These are phyloP conservation scores for Simplicillium aogashimaense DNA, from an alignment of 2,329 filamentous ascomycete genomes.

Conservation along the genomic window DNA sequence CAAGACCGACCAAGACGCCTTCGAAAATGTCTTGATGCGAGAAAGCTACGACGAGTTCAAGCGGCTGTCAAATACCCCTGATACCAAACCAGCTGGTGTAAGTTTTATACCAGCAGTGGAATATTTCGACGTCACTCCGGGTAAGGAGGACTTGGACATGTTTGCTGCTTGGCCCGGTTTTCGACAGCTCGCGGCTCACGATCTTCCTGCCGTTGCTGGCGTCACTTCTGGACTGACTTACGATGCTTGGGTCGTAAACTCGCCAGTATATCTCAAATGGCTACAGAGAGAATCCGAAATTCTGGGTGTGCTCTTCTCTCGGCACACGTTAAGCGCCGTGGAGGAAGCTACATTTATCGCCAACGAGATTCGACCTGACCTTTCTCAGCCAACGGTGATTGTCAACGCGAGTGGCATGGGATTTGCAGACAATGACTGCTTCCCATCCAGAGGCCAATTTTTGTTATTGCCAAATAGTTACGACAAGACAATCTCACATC, in stretches of 20 bases:
- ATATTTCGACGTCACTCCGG: slow-evolving; percentile 1
- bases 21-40: slow-evolving; percentile 1
- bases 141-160: not conserved
- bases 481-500: not conserved
- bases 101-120: slow-evolving; percentile 1
- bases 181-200: too few species aligned
- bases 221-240: slow-evolving; percentile 1
- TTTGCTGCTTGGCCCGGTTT: slow-evolving; percentile 1
- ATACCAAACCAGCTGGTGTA: not conserved
- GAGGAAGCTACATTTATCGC: slow-evolving; percentile 1
- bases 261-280: slow-evolving; percentile 1
- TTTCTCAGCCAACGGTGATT: too few species aligned
- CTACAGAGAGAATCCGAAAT: not conserved
- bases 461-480: slow-evolving; percentile 1
- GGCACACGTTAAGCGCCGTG: not conserved
- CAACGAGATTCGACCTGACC: too few species aligned
- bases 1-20: slow-evolving; percentile 1
- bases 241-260: slow-evolving; percentile 2
- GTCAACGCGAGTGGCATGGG: slow-evolving; percentile 3
- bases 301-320: not conserved
- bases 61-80: too few species aligned
- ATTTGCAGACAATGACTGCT: slow-evolving; percentile 1
- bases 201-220: not conserved
- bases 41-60: slow-evolving; percentile 1
- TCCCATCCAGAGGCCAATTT: slow-evolving; percentile 2